Percentiles rank a stretch among this genome's conserved stretches.
phyloP scores from a whole-genome alignment of 345 rosid genomes.

The Dovyalis caffra region DNA sequence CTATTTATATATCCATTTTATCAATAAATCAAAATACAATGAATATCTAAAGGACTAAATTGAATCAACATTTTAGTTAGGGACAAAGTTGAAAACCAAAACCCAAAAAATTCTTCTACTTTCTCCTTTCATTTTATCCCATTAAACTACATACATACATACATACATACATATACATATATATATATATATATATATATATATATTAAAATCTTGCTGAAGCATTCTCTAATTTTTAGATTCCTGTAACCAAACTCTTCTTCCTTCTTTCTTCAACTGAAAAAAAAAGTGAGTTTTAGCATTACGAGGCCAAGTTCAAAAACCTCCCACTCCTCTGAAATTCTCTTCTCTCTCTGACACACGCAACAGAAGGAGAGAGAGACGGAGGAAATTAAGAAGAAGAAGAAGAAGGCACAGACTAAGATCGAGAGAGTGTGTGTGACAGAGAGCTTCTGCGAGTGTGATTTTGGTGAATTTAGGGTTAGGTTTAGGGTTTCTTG shows the following conservation, averaged over 20 bases:
- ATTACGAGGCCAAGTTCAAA: background rate
- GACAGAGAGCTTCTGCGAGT: background rate
- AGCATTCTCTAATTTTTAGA: too few relatives aligned
- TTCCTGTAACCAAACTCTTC: background rate
- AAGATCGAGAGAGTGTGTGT: background rate
- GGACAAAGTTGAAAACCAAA: background rate
- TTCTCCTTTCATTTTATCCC: too few relatives aligned
- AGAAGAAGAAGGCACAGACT: background rate
- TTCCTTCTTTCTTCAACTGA: background rate
- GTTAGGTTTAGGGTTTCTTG: slow-evolving; percentile 21
- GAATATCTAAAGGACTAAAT: background rate
- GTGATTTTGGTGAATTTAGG: slow-evolving; percentile 22
- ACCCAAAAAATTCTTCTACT: background rate
- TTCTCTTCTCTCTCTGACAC: background rate
- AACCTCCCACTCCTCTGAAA: background rate
- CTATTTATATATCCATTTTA: too few relatives aligned
- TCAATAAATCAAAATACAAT: background rate
- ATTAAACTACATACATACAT: too few relatives aligned
- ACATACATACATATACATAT: too few relatives aligned
- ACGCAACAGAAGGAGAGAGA: background rate
- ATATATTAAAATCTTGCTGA: too few relatives aligned
- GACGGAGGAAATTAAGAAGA: background rate
- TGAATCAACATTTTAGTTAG: background rate
- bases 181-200: too few relatives aligned
- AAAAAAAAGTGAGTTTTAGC: background rate